Evolutionary conservation across 306 rosid species (phyloP).

Genomic region (Biancaea sappan): DNA sequence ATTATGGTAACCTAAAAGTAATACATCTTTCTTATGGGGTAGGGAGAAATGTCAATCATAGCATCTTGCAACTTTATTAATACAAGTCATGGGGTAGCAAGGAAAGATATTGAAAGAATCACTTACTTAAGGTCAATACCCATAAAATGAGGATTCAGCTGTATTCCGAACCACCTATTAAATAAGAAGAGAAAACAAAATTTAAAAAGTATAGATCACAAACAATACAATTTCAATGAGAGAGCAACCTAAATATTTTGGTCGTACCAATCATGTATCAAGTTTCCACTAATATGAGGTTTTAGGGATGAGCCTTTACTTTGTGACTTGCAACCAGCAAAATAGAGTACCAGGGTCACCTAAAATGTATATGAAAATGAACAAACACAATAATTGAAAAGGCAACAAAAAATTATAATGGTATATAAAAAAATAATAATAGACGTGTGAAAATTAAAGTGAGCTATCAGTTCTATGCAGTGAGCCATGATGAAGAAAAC

Average conservation of each 20-base stretch:
- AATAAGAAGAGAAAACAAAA: conserved; percentile 33
- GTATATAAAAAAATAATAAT: not conserved
- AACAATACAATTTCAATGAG: conserved; percentile 23
- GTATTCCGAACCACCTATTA: conserved; percentile 95
- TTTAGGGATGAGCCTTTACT: conserved; percentile 76
- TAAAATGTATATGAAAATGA: conserved; percentile 44
- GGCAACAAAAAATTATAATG: conserved; percentile 6
- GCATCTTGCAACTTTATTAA: conserved; percentile 19
- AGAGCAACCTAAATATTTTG: conserved; percentile 27
- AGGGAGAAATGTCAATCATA: not conserved
- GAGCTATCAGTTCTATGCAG: not conserved
- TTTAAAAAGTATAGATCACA: conserved; percentile 26
- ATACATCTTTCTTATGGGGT: not conserved
- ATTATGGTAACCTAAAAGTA: not conserved
- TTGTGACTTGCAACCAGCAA: conserved; percentile 70
- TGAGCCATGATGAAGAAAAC: not conserved
- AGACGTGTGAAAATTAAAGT: conserved; percentile 8
- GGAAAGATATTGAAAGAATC: conserved; percentile 37
- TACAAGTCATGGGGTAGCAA: conserved; percentile 3
- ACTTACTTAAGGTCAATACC: conserved; percentile 97
- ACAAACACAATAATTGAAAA: conserved; percentile 26
- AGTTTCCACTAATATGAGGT: conserved; percentile 71
- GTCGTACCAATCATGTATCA: conserved; percentile 84
- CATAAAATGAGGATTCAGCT: conserved; percentile 90
- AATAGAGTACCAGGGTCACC: conserved; percentile 67